These are phyloP conservation scores for Phyllostachys edulis DNA, from an alignment of 176 grass and related monocot genomes.

Conservation along the genomic window DNA sequence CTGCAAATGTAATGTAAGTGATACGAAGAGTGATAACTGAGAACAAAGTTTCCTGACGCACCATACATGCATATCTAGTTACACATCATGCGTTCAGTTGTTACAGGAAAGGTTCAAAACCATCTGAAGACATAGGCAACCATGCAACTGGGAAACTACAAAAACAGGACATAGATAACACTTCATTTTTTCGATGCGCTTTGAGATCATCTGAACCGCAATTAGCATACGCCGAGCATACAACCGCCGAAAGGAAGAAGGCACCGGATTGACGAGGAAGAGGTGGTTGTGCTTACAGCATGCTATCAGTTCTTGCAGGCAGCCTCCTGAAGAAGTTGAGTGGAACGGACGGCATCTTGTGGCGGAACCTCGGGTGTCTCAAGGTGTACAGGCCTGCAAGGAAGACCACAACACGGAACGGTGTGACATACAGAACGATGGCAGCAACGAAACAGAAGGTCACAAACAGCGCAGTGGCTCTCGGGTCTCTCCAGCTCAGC, in stretches of 20 bases:
- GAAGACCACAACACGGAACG: constrained; percentile 56
- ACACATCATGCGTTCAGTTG: constrained; percentile 3
- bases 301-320: constrained; percentile 63
- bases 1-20: neutral
- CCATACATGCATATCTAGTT: constrained; percentile 20
- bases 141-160: neutral
- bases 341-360: constrained; percentile 61
- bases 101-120: constrained; percentile 23
- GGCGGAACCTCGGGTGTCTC: constrained; percentile 66
- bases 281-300: constrained; percentile 25
- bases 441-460: constrained; percentile 56
- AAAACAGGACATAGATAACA: neutral
- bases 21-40: neutral
- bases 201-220: neutral
- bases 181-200: neutral
- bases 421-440: constrained; percentile 60
- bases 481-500: constrained; percentile 66
- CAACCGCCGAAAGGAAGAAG: neutral
- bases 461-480: constrained; percentile 55
- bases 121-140: neutral
- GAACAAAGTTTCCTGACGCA: neutral
- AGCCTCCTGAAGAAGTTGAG: constrained; percentile 75
- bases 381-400: constrained; percentile 53
- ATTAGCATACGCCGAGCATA: neutral
- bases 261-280: neutral